Evolutionary conservation across 331 rosid species (phyloP), one percentile per base, ranked within the genome.

Genomic region (Prunus yedoensis): DNA sequence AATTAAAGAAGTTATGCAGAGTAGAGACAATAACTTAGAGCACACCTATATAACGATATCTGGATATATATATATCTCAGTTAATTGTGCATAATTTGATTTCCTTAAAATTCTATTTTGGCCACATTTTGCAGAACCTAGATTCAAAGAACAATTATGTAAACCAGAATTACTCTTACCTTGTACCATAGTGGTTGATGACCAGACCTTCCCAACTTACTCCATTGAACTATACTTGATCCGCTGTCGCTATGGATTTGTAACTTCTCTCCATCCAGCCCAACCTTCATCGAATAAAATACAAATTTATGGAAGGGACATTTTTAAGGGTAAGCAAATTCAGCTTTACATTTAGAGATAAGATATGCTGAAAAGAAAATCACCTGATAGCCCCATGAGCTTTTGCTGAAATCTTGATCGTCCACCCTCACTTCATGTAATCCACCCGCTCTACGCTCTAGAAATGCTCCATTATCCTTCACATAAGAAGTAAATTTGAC

Each of bases 341-440:
- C 16, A 56, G 20, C 41, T 38, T 54, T 12, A 30, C 75, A 12
- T 56, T 20, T 14, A 57, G 47, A 82, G 68, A 46, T 66, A 66
- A 1, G 7, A 21, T 9, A 67, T 14, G 1, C 27, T 14, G 15
- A 18, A 25, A 27, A 50, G 23, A 25, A 70, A 52, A 57, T 80
- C 60, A 93, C 98, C 95, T 87, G 89, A 82, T 94, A 86, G 68
- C 96, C 98, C 97, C 95, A 92, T 4, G 81, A 28, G 54, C 47
- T 30, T 14, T 52, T 75, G 17, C 77, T 77, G 64, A 89, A 50
- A 80, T 90, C 93, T 83, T 71, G 76, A 68, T 83, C 85, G 41
- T 79, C 66, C 76, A 91, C 82, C 59, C 38, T 59, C 66, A 94
- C 97, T 7, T 27, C 60, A 12, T 66, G 76, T 41, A 94, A 65